Base-by-base conservation (phyloP, 345 rosid species). In the Eucalyptus pumila region DNA sequence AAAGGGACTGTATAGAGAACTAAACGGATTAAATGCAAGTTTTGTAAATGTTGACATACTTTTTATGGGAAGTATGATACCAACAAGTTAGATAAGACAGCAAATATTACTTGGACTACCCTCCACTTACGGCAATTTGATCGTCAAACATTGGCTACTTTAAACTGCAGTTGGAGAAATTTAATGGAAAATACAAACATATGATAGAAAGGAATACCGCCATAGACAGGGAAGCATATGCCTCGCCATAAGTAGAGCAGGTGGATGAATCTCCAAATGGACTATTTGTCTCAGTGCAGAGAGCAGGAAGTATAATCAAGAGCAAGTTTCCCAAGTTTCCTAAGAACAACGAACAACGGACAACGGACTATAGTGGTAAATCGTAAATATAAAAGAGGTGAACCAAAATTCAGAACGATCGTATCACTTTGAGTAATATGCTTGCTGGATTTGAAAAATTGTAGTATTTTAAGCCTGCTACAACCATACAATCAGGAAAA, bases 151-250 rank as follows among this genome's bases (percentile, higher is more conserved):
- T 32, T 34, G 80, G 80, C 80, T 32, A 83, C 86, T 42, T 44
- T 24, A 44, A 83, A 83, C 51, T 48, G 47, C n/a, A 6, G 86
- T 12, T 83, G 42, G 32, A 83, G 87, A 23, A 50, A 65, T 13
- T 37, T 87, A 9, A 62, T 13, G 80, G 32, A 69, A 44, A 87
- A 87, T 4, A 32, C 11, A 8, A 30, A 58, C 48, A 34, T 52
- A 11, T 76, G 87, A 87, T 48, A 67, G 45, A 42, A 58, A 34
- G 80, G 54, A 52, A 44, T 91, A 89, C 93, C 88, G 90, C 90
- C 89, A 88, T 76, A 44, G 91, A 90, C 45, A 90, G 86, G 11
- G 91, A 87, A 80, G 90, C 91, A 87, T 91, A 91, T 51, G 91
- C 88, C 51, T 87, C 34, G 21, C 88, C 92, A 58, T 91, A 11